Percentiles rank a stretch among this genome's conserved stretches.
These are phyloP conservation scores for Prototheca stagnorum DNA, from an alignment of 163 green algal genomes.

Conservation along the genomic window DNA sequence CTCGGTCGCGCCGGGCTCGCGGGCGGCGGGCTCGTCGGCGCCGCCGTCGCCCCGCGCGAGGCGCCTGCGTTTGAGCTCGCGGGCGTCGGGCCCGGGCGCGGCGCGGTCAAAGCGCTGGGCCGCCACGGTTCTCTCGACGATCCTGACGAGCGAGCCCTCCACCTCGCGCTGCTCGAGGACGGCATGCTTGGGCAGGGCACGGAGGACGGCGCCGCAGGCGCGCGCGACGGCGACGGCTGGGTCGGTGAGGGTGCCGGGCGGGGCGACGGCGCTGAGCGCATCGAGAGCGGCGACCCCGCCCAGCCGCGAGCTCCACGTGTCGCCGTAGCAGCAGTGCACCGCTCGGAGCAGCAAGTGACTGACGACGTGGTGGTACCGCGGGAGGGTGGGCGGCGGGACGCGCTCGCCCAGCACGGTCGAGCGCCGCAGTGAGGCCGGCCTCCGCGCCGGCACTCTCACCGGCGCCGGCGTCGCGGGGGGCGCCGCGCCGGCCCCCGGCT, in stretches of 20 bases:
- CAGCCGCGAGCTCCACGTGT: conserved; percentile 57
- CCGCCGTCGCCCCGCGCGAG: no score
- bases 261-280: conserved; percentile 25
- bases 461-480: conserved; percentile 2
- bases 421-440: no score
- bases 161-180: conserved; percentile 16
- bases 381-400: no score
- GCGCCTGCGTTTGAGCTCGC: no score
- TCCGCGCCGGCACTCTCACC: no score
- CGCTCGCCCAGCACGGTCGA: no score
- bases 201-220: conserved; percentile 50
- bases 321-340: conserved; percentile 77
- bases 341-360: conserved; percentile 59
- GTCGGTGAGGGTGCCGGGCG: conserved; percentile 14
- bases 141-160: background rate
- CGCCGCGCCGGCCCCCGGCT: background rate
- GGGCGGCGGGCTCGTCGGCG: no score
- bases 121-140: no score
- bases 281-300: conserved; percentile 55
- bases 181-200: conserved; percentile 31
- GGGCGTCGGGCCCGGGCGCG: no score
- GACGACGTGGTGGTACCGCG: conserved; percentile 33
- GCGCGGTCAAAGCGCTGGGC: no score
- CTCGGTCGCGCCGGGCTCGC: no score
- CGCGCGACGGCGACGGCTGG: conserved; percentile 22